These are phyloP conservation scores for Aspergillus piperis DNA, from an alignment of 2,329 filamentous ascomycete genomes.

Conservation along the genomic window DNA sequence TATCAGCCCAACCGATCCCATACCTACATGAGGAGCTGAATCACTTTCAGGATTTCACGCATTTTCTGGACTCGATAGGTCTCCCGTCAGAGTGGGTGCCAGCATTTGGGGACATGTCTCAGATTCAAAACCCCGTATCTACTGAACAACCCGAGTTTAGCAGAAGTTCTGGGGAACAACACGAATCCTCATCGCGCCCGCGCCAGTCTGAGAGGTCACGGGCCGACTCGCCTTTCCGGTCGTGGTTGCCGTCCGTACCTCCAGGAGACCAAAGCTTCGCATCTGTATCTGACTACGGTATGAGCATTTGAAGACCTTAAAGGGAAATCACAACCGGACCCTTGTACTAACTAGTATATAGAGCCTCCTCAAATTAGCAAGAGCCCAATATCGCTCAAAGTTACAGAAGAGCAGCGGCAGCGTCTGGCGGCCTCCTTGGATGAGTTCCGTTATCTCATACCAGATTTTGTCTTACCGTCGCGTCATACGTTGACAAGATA, in stretches of 20 bases:
- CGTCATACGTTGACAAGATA: constrained; percentile 69
- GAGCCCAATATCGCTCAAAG: constrained; percentile 25
- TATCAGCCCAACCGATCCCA: constrained; percentile 29
- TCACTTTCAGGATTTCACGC: constrained; percentile 40
- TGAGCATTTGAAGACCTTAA: neutral
- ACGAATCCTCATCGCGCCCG: constrained; percentile 20
- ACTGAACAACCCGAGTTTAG: constrained; percentile 26
- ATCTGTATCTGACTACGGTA: constrained; percentile 35
- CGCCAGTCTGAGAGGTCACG: constrained; percentile 26
- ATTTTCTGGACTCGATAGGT: constrained; percentile 39
- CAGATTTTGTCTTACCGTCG: constrained; percentile 65
- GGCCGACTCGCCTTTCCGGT: constrained; percentile 36
- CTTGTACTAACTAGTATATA: constrained; percentile 9
- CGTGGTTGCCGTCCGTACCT: constrained; percentile 37
- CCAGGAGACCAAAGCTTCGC: constrained; percentile 36
- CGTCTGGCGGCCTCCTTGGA: constrained; percentile 8
- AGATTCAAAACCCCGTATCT: constrained; percentile 27
- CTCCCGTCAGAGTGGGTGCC: constrained; percentile 38
- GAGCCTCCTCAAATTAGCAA: constrained; percentile 31
- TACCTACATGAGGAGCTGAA: constrained; percentile 37
- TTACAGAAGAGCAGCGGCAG: constrained; percentile 7
- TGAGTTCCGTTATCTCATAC: constrained; percentile 17
- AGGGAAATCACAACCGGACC: neutral
- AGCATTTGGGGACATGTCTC: constrained; percentile 26
- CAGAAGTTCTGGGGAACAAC: constrained; percentile 23